Conservation (phyloP, 108 stramenopile species). For the Schizochytrium sp. region DNA sequence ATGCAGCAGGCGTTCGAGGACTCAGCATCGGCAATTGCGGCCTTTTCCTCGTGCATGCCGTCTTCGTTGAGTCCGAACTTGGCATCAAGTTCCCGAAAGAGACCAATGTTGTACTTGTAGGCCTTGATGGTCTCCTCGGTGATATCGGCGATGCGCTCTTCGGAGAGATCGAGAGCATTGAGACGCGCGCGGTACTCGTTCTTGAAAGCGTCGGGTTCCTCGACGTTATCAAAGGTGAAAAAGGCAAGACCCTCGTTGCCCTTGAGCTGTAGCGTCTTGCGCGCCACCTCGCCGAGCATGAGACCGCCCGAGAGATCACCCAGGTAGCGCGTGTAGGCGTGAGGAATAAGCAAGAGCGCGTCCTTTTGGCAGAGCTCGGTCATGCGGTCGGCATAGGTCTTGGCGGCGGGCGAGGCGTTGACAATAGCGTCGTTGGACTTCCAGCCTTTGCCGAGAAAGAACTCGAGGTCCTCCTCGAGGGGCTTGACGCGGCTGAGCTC, state of each 20-base stretch:
- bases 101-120: neutral
- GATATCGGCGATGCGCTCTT: neutral
- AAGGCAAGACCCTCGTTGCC: neutral
- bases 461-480: constrained; percentile 16
- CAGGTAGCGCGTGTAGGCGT: constrained; percentile 15
- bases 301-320: neutral
- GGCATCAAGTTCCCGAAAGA: neutral
- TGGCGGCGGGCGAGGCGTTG: neutral
- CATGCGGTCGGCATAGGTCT: neutral
- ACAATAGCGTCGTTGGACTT: neutral
- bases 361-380: neutral
- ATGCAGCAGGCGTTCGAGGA: too few relatives aligned
- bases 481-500: neutral
- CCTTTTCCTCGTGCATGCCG: too few relatives aligned
- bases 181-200: neutral
- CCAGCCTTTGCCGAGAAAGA: neutral
- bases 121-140: neutral
- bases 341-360: neutral
- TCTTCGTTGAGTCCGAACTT: neutral
- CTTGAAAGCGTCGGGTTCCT: neutral
- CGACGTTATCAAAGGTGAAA: neutral
- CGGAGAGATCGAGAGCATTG: neutral
- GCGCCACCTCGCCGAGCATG: neutral
- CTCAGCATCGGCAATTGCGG: too few relatives aligned
- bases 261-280: neutral